These are phyloP conservation scores for Dissophora ornata DNA, from an alignment of 192 early-diverging fungal genomes.

Conservation along the genomic window DNA sequence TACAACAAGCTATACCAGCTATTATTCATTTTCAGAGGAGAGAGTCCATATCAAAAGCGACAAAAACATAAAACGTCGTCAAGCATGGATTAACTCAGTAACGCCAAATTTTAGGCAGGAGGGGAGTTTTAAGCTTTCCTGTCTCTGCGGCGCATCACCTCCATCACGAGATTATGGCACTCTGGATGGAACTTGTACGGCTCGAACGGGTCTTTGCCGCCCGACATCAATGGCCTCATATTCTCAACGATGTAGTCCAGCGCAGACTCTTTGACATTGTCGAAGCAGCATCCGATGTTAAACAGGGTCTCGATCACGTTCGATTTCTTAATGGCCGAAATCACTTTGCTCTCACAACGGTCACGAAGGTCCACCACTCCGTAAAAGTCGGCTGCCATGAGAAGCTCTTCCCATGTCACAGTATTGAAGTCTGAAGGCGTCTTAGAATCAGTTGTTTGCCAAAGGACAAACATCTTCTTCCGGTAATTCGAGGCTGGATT, in stretches of 20 bases:
- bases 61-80: no score
- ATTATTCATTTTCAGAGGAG: no score
- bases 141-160: constrained; percentile 15
- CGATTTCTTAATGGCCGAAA: neutral
- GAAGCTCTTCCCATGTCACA: constrained; percentile 6
- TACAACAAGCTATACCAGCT: no score
- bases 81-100: no score
- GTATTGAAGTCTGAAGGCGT: constrained; percentile 8
- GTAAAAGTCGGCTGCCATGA: neutral
- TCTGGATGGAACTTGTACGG: constrained; percentile 9
- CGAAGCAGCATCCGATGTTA: neutral
- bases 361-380: constrained; percentile 5
- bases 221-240: neutral
- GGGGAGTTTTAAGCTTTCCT: no score
- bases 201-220: constrained; percentile 5
- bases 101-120: no score
- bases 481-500: no score
- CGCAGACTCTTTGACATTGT: constrained; percentile 2
- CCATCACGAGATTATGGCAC: constrained; percentile 5
- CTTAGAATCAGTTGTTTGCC: no score
- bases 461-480: no score
- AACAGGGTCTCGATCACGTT: constrained; percentile 1
- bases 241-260: constrained; percentile 13
- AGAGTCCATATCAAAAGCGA: no score
- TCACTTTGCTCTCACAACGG: neutral